Base-by-base conservation (phyloP, 768 basidiomycete genomes). In the Boletus reticuloceps region DNA sequence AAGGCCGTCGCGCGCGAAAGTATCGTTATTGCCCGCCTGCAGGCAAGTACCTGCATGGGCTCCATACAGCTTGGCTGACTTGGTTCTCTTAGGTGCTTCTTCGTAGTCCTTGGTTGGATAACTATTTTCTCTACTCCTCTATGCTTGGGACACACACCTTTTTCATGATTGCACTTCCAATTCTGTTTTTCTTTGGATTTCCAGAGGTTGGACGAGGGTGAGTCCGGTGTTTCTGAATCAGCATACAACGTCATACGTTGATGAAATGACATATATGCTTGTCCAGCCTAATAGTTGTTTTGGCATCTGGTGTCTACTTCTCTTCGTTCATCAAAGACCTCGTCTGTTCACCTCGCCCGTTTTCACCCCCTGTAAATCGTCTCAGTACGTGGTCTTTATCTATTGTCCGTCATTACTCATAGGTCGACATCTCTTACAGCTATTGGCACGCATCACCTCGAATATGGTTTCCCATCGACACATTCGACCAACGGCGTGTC, bases 391-490 rank as follows among this genome's bases (percentile, higher is more conserved):
- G 1, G n/a, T 25, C 22, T 31, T 29, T 1, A 37, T 27, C 20
- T 31, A 6, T 25, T 16, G 5, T 22, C 9, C 36, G 25, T 39
- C 20, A 29, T 22, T 50, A 6, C 59, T 34, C 4, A 31, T 31
- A 19, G 19, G 17, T n/a, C 36, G 40, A 57, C n/a, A n/a, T n/a
- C 37, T 56, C 32, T 13, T 34, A 37, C 60, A 91, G 89, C 86
- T 6, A 85, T 92, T 49, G 87, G 89, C 14, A 80, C 75, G 1
- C 89, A 91, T 64, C 90, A 93, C 61, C 79, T 91, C 4, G 94
- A 96, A 74, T 96, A 96, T 62, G 96, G 96, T 22, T 96, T 98
- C 66, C 95, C 94, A 0, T 96, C 94, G 0, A 97, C 95, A 1
- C 96, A 99, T 64, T 90, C 92, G 2, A 92, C 94, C 9, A 96